Evolutionary conservation across 2,329 filamentous ascomycete genomes (phyloP), one percentile per base, ranked within the genome.

Genomic region (Ascochyta fabae): DNA sequence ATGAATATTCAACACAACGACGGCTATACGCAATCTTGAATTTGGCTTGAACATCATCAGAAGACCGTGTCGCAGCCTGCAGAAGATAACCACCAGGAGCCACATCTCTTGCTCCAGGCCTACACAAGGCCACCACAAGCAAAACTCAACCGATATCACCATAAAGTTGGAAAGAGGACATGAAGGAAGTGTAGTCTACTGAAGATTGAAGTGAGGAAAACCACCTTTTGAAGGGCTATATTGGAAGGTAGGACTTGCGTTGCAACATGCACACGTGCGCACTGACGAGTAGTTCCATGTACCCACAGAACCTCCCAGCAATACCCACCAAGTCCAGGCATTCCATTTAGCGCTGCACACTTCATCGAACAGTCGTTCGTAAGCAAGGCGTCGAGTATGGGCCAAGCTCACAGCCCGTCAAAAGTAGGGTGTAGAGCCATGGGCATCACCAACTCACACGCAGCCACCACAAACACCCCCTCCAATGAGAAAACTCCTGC

Each of bases 401-500:
- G 43, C 36, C 50, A 53, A 44, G 51, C 48, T 31, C 50, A 44
- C 40, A 22, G 53, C 45, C 45, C 49, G 36, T 34, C 36, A 43
- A 27, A 34, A 50, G 24, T 36, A n/a, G 33, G 42, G 47, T 40
- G 26, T 24, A 36, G 23, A 34, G 44, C 45, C 36, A 42, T 31
- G 46, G 59, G 52, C 59, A 54, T 61, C 58, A 44, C 54, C 48
- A 38, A 52, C 57, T 53, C 48, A 65, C 58, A 60, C 60, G 59
- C 62, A 66, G 56, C 61, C 61, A 59, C 57, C 57, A 54, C 59
- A 67, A 70, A 59, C 55, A 65, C 59, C 61, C 59, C 60, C 60
- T 65, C 53, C 54, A 64, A 69, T 64, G 53, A 68, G 63, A 51
- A 54, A 71, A 73, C 71, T 71, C 70, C 72, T 64, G 66, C 71